Base-by-base conservation (phyloP, 495 filamentous ascomycete genomes). In the Tuber aestivum region DNA sequence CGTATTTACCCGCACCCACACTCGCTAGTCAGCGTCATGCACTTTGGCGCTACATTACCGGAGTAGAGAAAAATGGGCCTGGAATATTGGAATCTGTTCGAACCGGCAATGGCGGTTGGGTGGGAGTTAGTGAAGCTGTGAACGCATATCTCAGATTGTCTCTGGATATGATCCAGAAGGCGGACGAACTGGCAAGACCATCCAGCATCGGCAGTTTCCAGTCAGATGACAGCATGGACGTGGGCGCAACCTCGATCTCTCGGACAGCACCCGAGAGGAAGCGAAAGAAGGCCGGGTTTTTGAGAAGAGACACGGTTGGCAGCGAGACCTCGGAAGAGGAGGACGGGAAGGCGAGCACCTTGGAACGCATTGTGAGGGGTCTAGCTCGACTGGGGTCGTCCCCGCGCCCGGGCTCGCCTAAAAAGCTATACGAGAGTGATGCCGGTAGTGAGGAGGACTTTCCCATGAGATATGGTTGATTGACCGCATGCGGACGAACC, bases 21-120 rank as follows among this genome's bases (percentile, higher is more conserved):
- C 86, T 92, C 37, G 85, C 85, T 56, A 82, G 84, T 8, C 90
- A 93, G 76, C 89, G 91, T 12, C 86, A 89, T 68, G 87, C 86
- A 1, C 92, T 92, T 82, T 92, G 92, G 85, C 84, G 86, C 5
- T 92, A 89, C 78, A 92, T 93, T 79, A 86, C 85, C 41, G 85
- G 82, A 32, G 88, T 91, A 40, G 88, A 91, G 73, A 86, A 86
- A 74, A 87, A 89, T 75, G 91, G 90, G 56, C 85, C 86, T 14
- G 81, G 80, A 21, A 84, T 91, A 70, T 84, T 93, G 61, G 83
- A 88, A 20, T 87, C 85, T 37, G 83, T 93, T 40, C 86, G 90
- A 3, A 87, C 86, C 14, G 87, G 89, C 27, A 83, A 83, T 8
- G 89, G 85, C 74, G 89, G 88, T 48, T 93, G 91, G 91, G 80